Conservation (phyloP, 2,329 filamentous ascomycete genomes). For the Alternaria triticina region DNA sequence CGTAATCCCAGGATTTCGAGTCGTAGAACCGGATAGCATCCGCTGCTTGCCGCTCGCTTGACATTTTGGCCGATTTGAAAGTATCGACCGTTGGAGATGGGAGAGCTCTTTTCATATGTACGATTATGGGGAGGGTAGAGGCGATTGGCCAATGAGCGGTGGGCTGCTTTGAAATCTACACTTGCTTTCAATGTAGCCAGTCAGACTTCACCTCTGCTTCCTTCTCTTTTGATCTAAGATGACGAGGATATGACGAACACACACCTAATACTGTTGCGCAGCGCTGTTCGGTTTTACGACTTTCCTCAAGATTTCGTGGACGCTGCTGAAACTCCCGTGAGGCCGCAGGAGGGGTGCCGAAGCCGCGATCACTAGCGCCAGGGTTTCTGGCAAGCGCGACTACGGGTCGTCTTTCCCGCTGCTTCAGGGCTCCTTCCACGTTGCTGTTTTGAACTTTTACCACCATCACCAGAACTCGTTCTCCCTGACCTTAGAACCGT, state of each 20-base stretch:
- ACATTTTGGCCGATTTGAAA: constrained; percentile 11
- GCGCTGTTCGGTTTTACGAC: not conserved
- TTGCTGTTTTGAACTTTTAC: not conserved
- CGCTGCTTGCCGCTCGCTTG: constrained; percentile 31
- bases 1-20: constrained; percentile 44
- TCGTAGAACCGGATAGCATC: constrained; percentile 46
- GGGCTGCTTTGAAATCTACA: not conserved
- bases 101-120: not conserved
- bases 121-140: not conserved
- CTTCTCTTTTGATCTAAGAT: not conserved
- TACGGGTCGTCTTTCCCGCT: not conserved
- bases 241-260: not conserved
- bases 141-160: constrained; percentile 2
- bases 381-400: constrained; percentile 1
- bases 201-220: not conserved
- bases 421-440: not conserved
- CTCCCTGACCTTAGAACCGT: not conserved
- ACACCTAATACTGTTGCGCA: not conserved
- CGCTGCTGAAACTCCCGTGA: constrained; percentile 4
- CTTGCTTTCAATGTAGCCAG: constrained; percentile 9
- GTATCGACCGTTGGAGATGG: not conserved
- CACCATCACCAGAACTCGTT: not conserved
- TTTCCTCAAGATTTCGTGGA: not conserved
- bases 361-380: constrained; percentile 1
- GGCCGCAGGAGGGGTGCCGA: constrained; percentile 13